Evolutionary conservation across 1,139 yeast species (phyloP), one percentile per base, ranked within the genome.

Genomic region (Blastobotrys ciferrii): DNA sequence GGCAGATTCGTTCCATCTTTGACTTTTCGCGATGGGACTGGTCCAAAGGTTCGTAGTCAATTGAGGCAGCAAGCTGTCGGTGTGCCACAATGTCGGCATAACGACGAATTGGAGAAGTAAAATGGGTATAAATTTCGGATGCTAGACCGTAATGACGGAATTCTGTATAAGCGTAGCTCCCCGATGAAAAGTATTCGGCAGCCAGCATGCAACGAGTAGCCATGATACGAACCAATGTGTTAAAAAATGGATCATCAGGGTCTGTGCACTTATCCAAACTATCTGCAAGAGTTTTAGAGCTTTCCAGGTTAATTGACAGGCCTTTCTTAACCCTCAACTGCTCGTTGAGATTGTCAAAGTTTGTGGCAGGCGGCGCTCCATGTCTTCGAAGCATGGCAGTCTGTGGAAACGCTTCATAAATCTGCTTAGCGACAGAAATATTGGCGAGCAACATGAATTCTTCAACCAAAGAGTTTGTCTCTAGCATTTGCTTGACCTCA

Each of bases 131-230:
- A 42, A 94, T 94, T 60, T 89, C 97, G 47, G 92, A 91, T 0
- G 99, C 99, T 53, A 94, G 76, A 65, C 99, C 99, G 68, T 94
- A 94, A 74, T 94, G 99, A 53, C 84, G 82, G 71, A 88, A 94
- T 57, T 94, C 98, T n/a, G 95, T 82, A 62, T 87, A 87, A 5
- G 95, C 87, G 61, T 77, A 87, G 13, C 86, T 81, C n/a, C 99
- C 98, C 0, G 96, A 80, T 5, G 95, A 83, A 73, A 94, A 94
- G 66, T 94, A 94, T 63, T 92, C 98, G 1, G 99, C 99, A 2
- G 98, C 96, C 86, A 89, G 87, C 98, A 94, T 94, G 71, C 98
- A 92, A 63, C 99, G 79, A 0, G 99, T 94, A 4, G 98, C 94
- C 96, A 92, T 86, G 56, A 94, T 92, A 69, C 99, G 84, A 7